Percentiles rank a stretch among this genome's conserved stretches.
These are phyloP conservation scores for Coemansia aciculifera DNA, from an alignment of 192 early-diverging fungal species.

Conservation along the genomic window DNA sequence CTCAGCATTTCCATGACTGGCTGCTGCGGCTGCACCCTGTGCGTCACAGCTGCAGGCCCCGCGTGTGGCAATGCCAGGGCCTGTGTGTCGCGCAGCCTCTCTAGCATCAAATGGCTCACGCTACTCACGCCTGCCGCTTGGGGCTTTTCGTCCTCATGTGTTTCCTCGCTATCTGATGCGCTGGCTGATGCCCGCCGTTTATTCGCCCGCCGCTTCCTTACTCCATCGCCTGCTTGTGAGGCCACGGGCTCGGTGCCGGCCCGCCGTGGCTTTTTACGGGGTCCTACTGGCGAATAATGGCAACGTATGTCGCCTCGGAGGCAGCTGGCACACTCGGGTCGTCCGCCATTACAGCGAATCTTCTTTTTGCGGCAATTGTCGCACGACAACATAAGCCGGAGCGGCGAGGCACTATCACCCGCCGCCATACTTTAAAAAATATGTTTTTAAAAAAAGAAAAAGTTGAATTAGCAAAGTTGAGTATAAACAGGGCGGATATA, in stretches of 20 bases:
- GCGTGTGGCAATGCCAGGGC: conserved; percentile 6
- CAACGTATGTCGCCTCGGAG: conserved; percentile 13
- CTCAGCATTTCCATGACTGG: conserved; percentile 53
- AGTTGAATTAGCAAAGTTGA: not conserved
- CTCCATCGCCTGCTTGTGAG: not conserved
- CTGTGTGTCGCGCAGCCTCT: conserved; percentile 16
- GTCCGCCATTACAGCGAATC: conserved; percentile 44
- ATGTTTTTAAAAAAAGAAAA: not conserved
- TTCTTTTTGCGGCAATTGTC: conserved; percentile 43
- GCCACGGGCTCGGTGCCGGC: conserved; percentile 3
- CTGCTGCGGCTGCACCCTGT: not conserved
- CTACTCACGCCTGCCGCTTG: conserved; percentile 15
- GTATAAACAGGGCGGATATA: not conserved
- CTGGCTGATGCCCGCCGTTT: conserved; percentile 33
- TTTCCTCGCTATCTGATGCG: conserved; percentile 17
- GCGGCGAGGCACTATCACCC: not conserved
- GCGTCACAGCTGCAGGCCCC: not conserved
- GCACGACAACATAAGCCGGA: conserved; percentile 43
- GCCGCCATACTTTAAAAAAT: not conserved
- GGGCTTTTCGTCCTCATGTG: not conserved
- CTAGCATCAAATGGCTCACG: conserved; percentile 39
- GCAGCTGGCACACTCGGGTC: conserved; percentile 37
- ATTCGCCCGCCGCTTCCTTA: not conserved
- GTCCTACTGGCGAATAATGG: conserved; percentile 49
- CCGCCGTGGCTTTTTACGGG: conserved; percentile 45